Conservation (phyloP, 2,329 filamentous ascomycete species). For the Myotisia sp. region DNA sequence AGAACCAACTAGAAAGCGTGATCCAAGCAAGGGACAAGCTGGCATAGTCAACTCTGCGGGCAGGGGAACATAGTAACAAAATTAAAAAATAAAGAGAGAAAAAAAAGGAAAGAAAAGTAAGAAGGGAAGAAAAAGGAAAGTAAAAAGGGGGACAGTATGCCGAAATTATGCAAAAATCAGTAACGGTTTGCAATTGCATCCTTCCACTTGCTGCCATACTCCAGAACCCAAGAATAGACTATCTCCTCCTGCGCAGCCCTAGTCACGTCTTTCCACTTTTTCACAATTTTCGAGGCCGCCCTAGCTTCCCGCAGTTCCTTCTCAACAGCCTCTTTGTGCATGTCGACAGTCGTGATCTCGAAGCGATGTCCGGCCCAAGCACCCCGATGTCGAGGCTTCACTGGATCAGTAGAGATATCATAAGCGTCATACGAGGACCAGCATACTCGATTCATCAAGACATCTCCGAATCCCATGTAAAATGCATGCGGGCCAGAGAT, state of each 20-base stretch:
- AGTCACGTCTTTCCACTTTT: not conserved
- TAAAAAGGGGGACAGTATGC: no score
- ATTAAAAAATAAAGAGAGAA: no score
- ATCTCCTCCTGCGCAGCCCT: not conserved
- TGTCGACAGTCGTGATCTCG: not conserved
- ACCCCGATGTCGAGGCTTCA: slow-evolving; percentile 1
- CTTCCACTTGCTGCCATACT: not conserved
- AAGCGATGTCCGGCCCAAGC: slow-evolving; percentile 3
- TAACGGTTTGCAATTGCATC: not conserved
- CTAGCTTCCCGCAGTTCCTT: not conserved
- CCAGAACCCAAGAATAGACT: not conserved
- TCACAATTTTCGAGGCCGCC: not conserved
- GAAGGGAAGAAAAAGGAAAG: no score
- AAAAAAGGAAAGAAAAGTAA: no score
- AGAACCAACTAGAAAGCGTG: no score
- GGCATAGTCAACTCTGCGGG: no score
- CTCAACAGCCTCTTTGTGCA: not conserved
- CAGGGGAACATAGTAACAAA: no score
- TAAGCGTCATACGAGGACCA: not conserved
- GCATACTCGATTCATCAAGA: not conserved
- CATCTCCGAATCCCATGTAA: slow-evolving; percentile 1
- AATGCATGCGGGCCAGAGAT: not conserved
- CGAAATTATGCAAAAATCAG: not conserved
- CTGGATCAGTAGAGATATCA: not conserved
- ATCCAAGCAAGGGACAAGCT: no score